Conservation (phyloP, 2,329 filamentous ascomycete genomes). For the Akanthomyces muscarius region DNA sequence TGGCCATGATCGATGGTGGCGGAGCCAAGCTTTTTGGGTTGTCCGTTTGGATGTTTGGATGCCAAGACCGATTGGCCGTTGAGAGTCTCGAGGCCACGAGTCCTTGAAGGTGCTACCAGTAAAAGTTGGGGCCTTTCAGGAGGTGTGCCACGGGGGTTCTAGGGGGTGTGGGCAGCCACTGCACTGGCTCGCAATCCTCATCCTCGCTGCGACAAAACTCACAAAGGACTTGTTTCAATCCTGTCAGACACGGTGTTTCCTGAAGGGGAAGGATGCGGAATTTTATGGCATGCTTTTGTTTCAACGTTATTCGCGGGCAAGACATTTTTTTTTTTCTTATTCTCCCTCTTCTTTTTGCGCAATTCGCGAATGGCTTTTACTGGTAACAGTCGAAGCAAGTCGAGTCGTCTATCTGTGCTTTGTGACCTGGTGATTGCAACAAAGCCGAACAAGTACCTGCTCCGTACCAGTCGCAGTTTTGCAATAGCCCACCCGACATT, state of each 20-base stretch:
- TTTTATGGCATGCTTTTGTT: neutral
- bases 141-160: too few relatives aligned
- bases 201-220: neutral
- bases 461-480: neutral
- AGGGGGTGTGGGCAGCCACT: too few relatives aligned
- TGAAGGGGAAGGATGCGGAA: neutral
- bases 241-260: neutral
- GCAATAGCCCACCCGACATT: neutral
- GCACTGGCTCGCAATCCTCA: too few relatives aligned
- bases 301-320: neutral
- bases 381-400: too few relatives aligned
- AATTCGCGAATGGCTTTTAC: too few relatives aligned
- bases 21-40: slow-evolving; percentile 3
- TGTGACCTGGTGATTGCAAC: too few relatives aligned
- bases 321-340: neutral
- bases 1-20: slow-evolving; percentile 4
- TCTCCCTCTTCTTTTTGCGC: neutral
- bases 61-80: slow-evolving; percentile 10
- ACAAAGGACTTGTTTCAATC: neutral
- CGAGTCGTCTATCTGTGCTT: too few relatives aligned
- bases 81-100: neutral
- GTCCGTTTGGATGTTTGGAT: neutral
- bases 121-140: too few relatives aligned
- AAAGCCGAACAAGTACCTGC: too few relatives aligned
- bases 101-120: too few relatives aligned